Conservation (phyloP, 768 basidiomycete species). For the Termitomyces eurrhizus region DNA sequence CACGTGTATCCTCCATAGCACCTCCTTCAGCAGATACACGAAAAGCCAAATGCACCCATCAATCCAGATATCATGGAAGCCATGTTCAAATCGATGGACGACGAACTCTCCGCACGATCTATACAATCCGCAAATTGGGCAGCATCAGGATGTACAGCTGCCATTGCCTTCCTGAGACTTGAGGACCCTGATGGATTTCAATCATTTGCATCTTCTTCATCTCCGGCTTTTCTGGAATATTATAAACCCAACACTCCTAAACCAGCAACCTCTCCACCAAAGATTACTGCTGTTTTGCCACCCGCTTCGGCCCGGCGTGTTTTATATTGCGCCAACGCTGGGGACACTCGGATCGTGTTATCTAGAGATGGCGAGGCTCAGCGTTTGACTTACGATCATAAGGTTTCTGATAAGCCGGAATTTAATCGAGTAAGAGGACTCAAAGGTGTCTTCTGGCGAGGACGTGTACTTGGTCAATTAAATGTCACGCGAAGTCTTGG, state of each 20-base stretch:
- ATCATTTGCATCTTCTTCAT: conserved; percentile 2
- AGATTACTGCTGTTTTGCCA: not conserved
- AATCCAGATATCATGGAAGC: conserved; percentile 7
- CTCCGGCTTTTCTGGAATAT: conserved; percentile 2
- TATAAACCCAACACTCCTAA: conserved; percentile 5
- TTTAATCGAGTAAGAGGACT: conserved; percentile 13
- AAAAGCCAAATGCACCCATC: conserved; percentile 11
- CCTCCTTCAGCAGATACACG: conserved; percentile 10
- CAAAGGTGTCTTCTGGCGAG: conserved; percentile 15
- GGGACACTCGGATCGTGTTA: conserved; percentile 14
- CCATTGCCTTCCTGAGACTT: conserved; percentile 14
- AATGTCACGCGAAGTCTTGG: conserved; percentile 16
- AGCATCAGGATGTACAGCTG: conserved; percentile 17
- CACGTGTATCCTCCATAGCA: conserved; percentile 1
- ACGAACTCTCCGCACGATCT: conserved; percentile 8
- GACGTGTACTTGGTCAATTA: conserved; percentile 15
- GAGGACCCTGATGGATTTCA: conserved; percentile 12
- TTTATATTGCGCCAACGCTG: conserved; percentile 14
- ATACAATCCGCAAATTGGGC: conserved; percentile 13
- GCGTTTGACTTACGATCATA: conserved; percentile 16
- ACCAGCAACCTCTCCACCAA: not conserved
- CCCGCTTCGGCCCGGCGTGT: conserved; percentile 10
- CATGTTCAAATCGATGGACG: conserved; percentile 15
- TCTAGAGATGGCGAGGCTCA: conserved; percentile 11
- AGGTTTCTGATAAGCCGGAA: conserved; percentile 11